Percentiles rank a stretch among this genome's conserved stretches.
Conservation (phyloP, 2,329 filamentous ascomycete genomes). For the Colletotrichum filicis region DNA sequence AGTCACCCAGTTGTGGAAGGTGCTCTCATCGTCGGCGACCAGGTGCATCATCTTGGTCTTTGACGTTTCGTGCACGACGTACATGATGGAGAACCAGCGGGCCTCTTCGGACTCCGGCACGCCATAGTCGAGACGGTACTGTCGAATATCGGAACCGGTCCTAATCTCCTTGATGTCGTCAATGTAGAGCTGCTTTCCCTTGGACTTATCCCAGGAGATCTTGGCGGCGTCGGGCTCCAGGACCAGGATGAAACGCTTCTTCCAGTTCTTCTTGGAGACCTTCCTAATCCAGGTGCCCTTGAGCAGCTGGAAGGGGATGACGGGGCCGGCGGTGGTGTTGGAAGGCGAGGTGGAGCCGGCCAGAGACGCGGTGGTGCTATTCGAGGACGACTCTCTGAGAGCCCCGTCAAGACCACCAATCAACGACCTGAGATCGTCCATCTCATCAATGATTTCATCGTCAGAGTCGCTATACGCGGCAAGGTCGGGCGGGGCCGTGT, state of each 20-base stretch:
- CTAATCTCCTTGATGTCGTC: conserved; percentile 95
- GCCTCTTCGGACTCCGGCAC: conserved; percentile 74
- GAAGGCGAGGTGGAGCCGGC: conserved; percentile 50
- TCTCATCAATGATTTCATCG: conserved; percentile 65
- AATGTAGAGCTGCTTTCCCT: conserved; percentile 88
- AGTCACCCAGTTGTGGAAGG: conserved; percentile 82
- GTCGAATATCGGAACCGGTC: conserved; percentile 83
- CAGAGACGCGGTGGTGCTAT: conserved; percentile 59
- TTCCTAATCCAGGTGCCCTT: conserved; percentile 84
- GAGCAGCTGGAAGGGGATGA: conserved; percentile 80
- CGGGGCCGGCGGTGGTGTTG: conserved; percentile 69
- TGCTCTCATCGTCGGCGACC: conserved; percentile 78
- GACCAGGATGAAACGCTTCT: conserved; percentile 75
- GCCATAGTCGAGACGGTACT: conserved; percentile 87
- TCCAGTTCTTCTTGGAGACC: conserved; percentile 83
- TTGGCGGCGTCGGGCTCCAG: conserved; percentile 87
- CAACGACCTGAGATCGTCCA: conserved; percentile 57
- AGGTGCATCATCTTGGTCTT: conserved; percentile 91
- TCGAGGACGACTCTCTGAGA: conserved; percentile 58
- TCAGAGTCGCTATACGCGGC: conserved; percentile 64
- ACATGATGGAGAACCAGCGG: conserved; percentile 91
- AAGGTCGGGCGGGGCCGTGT: conserved; percentile 67
- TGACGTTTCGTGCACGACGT: conserved; percentile 80
- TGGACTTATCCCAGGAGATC: conserved; percentile 83
- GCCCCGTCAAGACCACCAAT: conserved; percentile 52